phyloP scores from a whole-genome alignment of 345 rosid genomes.

The Chamaenerion angustifolium region DNA sequence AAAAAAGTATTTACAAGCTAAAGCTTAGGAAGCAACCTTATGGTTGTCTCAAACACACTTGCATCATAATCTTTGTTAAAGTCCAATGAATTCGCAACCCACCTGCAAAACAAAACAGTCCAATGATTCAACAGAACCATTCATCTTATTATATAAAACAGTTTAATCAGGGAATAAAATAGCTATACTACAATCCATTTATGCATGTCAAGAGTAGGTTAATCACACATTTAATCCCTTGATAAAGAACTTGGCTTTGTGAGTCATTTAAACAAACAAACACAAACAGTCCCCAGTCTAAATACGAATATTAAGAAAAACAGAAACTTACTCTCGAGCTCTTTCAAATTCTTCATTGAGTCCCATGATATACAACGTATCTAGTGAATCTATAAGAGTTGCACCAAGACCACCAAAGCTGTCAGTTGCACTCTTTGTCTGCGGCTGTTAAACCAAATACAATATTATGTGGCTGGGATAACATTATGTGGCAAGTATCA shows the following conservation, averaged over 20 bases:
- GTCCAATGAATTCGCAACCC: slow-evolving; percentile 90
- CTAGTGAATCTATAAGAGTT: slow-evolving; percentile 73
- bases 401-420: slow-evolving; percentile 99
- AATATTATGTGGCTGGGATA: no score
- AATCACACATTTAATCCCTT: no score
- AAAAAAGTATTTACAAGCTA: no score
- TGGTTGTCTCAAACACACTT: slow-evolving; percentile 98
- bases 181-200: no score
- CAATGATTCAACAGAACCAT: not conserved
- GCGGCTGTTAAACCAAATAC: slow-evolving; percentile 39
- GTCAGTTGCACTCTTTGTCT: slow-evolving; percentile 65
- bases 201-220: no score
- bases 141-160: no score
- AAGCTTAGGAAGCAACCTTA: slow-evolving; percentile 85
- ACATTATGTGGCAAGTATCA: no score
- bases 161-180: no score
- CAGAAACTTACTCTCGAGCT: slow-evolving; percentile 80
- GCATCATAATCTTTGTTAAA: slow-evolving; percentile 88
- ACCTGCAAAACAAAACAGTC: slow-evolving; percentile 27
- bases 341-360: slow-evolving; percentile 67
- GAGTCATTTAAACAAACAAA: no score
- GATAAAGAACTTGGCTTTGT: no score
- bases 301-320: not conserved
- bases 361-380: slow-evolving; percentile 90
- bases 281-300: not conserved